Evolutionary conservation across 257 asterid species (phyloP).

Genomic region (Linaria vulgaris): DNA sequence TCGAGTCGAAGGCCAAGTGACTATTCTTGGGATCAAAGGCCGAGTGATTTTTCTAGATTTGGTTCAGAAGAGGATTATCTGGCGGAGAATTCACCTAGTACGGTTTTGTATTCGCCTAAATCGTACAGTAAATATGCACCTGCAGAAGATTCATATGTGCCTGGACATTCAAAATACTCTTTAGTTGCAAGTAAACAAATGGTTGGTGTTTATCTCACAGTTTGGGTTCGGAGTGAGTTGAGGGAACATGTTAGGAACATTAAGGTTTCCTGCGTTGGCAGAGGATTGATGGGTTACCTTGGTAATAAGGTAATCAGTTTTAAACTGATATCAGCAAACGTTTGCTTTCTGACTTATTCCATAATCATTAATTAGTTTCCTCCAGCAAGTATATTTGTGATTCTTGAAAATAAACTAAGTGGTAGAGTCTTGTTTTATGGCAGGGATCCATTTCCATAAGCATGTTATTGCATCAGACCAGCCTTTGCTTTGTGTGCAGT

Average conservation of each 20-base stretch:
- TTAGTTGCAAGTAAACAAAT: slow-evolving; percentile 89
- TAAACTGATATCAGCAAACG: too few relatives aligned
- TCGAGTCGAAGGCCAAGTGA: slow-evolving; percentile 82
- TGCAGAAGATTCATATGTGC: slow-evolving; percentile 43
- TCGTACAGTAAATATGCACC: slow-evolving; percentile 53
- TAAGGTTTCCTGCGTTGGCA: slow-evolving; percentile 91
- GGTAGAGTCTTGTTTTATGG: slow-evolving; percentile 19
- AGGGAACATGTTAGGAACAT: slow-evolving; percentile 79
- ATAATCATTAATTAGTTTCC: background rate
- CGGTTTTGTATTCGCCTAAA: slow-evolving; percentile 72
- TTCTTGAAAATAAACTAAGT: slow-evolving; percentile 12
- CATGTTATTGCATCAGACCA: slow-evolving; percentile 94
- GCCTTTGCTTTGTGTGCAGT: slow-evolving; percentile 95
- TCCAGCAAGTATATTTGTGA: background rate
- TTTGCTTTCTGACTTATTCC: background rate
- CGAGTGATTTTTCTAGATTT: slow-evolving; percentile 88
- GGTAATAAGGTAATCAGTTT: slow-evolving; percentile 81
- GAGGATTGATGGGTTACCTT: slow-evolving; percentile 98
- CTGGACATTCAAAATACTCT: slow-evolving; percentile 65
- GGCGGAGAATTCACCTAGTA: slow-evolving; percentile 84
- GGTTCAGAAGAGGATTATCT: slow-evolving; percentile 91
- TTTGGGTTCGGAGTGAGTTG: slow-evolving; percentile 93
- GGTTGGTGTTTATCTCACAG: slow-evolving; percentile 92
- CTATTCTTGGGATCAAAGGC: slow-evolving; percentile 82
- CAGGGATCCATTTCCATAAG: slow-evolving; percentile 98